Evolutionary conservation across 2,329 filamentous ascomycete genomes (phyloP).

Genomic region (Beauveria bassiana): DNA sequence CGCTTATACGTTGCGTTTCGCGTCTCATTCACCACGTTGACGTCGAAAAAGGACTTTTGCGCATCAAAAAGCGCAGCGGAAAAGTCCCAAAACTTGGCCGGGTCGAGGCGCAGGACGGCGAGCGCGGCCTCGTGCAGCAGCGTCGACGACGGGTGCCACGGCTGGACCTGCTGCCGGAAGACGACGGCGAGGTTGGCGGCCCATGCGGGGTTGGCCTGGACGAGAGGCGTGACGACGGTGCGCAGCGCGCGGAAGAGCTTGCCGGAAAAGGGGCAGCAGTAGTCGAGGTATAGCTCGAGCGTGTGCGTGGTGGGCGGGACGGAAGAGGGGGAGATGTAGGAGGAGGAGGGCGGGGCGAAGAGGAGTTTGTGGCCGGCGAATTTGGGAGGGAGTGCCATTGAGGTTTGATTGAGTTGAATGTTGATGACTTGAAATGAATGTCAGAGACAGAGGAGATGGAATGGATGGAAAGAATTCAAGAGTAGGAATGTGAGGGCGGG

Average conservation of each 20-base stretch:
- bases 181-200: slow-evolving; percentile 59
- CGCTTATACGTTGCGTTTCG: slow-evolving; percentile 78
- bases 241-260: slow-evolving; percentile 71
- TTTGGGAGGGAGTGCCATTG: slow-evolving; percentile 70
- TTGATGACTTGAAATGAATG: neutral
- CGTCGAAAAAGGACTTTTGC: slow-evolving; percentile 78
- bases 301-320: slow-evolving; percentile 45
- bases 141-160: slow-evolving; percentile 86
- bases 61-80: slow-evolving; percentile 55
- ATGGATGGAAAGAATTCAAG: neutral
- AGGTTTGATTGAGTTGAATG: neutral
- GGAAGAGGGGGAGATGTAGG: slow-evolving; percentile 25
- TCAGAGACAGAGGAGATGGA: neutral
- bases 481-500: neutral
- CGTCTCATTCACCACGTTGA: slow-evolving; percentile 72
- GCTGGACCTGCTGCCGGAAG: slow-evolving; percentile 87
- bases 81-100: slow-evolving; percentile 73
- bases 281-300: slow-evolving; percentile 70
- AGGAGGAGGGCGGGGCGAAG: slow-evolving; percentile 31
- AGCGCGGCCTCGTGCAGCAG: slow-evolving; percentile 75
- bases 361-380: slow-evolving; percentile 65
- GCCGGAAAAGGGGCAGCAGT: slow-evolving; percentile 71
- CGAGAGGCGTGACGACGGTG: slow-evolving; percentile 53
- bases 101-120: slow-evolving; percentile 65
- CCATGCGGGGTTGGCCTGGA: slow-evolving; percentile 52